Evolutionary conservation across 2,329 filamentous ascomycete genomes (phyloP).

Genomic region (Canariomyces notabilis): DNA sequence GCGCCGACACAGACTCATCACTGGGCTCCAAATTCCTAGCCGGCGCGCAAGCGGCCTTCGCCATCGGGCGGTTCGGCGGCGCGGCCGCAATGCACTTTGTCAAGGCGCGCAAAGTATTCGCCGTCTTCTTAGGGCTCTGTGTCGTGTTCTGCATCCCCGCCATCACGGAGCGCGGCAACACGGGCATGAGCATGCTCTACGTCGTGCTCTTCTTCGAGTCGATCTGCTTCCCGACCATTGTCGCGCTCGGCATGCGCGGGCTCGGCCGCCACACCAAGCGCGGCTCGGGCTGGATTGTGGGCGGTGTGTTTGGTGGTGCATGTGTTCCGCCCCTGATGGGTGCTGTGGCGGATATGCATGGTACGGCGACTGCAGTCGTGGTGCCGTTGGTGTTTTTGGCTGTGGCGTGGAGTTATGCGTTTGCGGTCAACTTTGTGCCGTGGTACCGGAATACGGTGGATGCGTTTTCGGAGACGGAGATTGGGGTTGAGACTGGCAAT

Average conservation of each 20-base stretch:
- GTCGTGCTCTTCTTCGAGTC: slow-evolving; percentile 73
- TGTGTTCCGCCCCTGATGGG: slow-evolving; percentile 68
- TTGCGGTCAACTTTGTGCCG: slow-evolving; percentile 62
- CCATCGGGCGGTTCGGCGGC: slow-evolving; percentile 66
- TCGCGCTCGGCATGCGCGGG: slow-evolving; percentile 70
- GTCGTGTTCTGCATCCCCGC: slow-evolving; percentile 57
- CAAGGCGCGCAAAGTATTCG: slow-evolving; percentile 62
- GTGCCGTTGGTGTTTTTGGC: slow-evolving; percentile 60
- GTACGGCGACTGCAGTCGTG: slow-evolving; percentile 59
- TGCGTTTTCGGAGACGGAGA: slow-evolving; percentile 42
- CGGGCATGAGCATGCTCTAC: slow-evolving; percentile 58
- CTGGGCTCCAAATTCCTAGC: slow-evolving; percentile 64
- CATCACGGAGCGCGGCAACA: slow-evolving; percentile 42
- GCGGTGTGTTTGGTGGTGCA: slow-evolving; percentile 67
- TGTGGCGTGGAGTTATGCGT: slow-evolving; percentile 50
- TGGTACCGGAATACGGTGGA: slow-evolving; percentile 60
- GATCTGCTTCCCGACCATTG: slow-evolving; percentile 76
- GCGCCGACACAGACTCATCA: slow-evolving; percentile 44
- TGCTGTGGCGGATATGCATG: slow-evolving; percentile 57
- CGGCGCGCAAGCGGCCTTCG: slow-evolving; percentile 68
- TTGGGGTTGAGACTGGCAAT: slow-evolving; percentile 36
- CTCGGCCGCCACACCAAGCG: slow-evolving; percentile 73
- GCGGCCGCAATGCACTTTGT: slow-evolving; percentile 61
- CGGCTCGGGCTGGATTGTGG: slow-evolving; percentile 67
- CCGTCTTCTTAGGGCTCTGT: slow-evolving; percentile 58